Percentiles rank a stretch among this genome's conserved stretches.
Conservation (phyloP, 2,329 filamentous ascomycete genomes). For the Penicillium olsonii region DNA sequence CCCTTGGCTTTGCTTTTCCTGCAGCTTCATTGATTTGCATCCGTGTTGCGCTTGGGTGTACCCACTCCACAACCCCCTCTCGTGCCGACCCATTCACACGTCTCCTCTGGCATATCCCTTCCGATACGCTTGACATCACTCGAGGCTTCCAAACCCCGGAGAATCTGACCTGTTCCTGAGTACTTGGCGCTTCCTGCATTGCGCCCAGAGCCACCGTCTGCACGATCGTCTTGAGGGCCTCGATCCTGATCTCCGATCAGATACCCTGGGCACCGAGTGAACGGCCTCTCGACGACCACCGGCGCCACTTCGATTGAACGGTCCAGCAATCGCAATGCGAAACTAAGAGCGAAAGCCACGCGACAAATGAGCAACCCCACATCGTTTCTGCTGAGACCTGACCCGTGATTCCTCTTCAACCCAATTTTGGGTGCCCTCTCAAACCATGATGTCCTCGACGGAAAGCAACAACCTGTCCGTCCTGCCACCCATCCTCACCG, state of each 20-base stretch:
- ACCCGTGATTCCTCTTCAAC: constrained; percentile 21
- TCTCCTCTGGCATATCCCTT: constrained; percentile 1
- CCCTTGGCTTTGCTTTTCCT: neutral
- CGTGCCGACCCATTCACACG: constrained; percentile 9
- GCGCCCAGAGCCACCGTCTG: neutral
- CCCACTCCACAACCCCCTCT: constrained; percentile 12
- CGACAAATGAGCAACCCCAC: constrained; percentile 25
- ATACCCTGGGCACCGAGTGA: constrained; percentile 1
- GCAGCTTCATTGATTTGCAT: constrained; percentile 3
- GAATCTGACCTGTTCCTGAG: neutral
- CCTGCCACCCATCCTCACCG: constrained; percentile 54
- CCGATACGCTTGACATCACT: neutral
- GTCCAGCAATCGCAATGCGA: constrained; percentile 36
- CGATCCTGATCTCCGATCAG: constrained; percentile 4
- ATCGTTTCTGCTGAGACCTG: constrained; percentile 21
- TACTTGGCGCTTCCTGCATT: constrained; percentile 8
- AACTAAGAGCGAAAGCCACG: constrained; percentile 30
- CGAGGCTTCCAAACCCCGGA: neutral
- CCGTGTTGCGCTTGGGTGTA: constrained; percentile 11
- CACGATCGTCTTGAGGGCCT: neutral
- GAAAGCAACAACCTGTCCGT: constrained; percentile 33
- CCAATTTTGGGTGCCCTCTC: constrained; percentile 20
- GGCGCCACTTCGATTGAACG: neutral
- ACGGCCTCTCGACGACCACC: neutral
- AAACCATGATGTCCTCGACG: constrained; percentile 39